Percentiles rank a stretch among this genome's conserved stretches.
Evolutionary conservation across 2,329 filamentous ascomycete species (phyloP).

Genomic region (Biscogniauxia marginata): DNA sequence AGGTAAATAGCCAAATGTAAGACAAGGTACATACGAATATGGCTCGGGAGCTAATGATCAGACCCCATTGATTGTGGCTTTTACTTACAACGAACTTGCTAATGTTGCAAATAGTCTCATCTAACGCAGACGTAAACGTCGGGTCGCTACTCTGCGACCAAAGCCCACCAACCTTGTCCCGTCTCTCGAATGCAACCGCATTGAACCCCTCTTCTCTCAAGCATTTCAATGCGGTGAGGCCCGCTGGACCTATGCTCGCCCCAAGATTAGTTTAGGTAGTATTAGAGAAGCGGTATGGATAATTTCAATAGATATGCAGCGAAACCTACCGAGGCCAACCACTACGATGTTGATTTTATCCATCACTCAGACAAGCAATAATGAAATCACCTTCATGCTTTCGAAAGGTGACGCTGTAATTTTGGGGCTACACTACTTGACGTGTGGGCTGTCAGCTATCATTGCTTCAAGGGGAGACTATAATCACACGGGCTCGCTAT

Average conservation of each 20-base stretch:
- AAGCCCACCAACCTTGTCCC: constrained; percentile 40
- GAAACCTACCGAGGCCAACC: constrained; percentile 5
- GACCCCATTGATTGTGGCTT: too few relatives aligned
- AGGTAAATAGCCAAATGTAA: too few relatives aligned
- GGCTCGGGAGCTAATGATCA: too few relatives aligned
- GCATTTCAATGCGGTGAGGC: constrained; percentile 42
- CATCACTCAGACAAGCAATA: neutral
- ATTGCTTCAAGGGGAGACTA: too few relatives aligned
- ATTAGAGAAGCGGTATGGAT: neutral
- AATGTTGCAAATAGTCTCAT: constrained; percentile 37
- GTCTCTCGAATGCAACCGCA: constrained; percentile 43
- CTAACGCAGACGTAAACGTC: constrained; percentile 18
- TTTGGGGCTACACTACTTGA: too few relatives aligned
- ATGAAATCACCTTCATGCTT: constrained; percentile 31
- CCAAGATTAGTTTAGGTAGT: neutral
- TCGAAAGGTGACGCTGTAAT: constrained; percentile 31
- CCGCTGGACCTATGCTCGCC: constrained; percentile 31
- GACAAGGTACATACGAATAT: too few relatives aligned
- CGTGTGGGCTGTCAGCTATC: too few relatives aligned
- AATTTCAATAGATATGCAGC: neutral
- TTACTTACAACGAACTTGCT: constrained; percentile 29
- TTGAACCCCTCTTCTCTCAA: constrained; percentile 45
- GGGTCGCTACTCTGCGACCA: constrained; percentile 41
- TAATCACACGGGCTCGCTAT: too few relatives aligned
- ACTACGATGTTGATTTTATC: constrained; percentile 5